A percentile compares a stretch with the other conserved stretches of the same genome.
Conservation (phyloP, 2,329 filamentous ascomycete species). For the Cladophialophora bantiana region DNA sequence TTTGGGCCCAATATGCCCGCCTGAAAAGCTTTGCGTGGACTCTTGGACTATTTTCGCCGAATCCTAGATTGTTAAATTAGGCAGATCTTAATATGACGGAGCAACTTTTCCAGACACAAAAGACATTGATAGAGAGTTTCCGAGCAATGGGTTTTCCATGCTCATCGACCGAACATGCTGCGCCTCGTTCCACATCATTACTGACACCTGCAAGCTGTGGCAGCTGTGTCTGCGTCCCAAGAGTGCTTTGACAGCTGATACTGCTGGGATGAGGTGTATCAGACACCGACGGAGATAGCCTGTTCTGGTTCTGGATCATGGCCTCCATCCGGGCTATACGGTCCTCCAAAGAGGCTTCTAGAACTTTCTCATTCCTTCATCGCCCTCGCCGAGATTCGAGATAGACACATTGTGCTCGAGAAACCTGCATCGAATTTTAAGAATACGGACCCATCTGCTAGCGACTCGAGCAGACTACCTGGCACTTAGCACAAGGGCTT, state of each 20-base stretch:
- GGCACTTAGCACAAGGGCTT: not conserved
- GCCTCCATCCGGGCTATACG: conserved; percentile 10
- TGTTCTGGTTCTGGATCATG: conserved; percentile 8
- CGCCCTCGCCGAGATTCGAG: conserved; percentile 10
- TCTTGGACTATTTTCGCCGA: conserved; percentile 1
- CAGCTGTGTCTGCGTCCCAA: not conserved
- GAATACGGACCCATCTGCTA: not conserved
- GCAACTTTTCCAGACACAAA: not conserved
- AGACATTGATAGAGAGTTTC: not conserved
- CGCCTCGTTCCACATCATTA: not conserved
- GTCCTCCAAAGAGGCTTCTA: not conserved
- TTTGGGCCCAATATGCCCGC: not conserved
- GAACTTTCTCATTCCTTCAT: not conserved
- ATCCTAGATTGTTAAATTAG: not conserved
- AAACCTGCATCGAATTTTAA: not conserved
- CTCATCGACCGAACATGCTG: conserved; percentile 1
- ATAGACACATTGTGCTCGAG: conserved; percentile 6
- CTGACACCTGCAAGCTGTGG: not conserved
- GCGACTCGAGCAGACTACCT: not conserved
- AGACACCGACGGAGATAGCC: not conserved
- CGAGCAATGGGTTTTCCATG: not conserved
- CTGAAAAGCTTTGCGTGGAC: not conserved
- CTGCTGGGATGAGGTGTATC: conserved; percentile 1
- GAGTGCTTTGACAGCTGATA: conserved; percentile 2
- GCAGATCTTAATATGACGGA: not conserved